phyloP scores from a whole-genome alignment of 352 stramenopile species.

The Blastocystis sp. region DNA sequence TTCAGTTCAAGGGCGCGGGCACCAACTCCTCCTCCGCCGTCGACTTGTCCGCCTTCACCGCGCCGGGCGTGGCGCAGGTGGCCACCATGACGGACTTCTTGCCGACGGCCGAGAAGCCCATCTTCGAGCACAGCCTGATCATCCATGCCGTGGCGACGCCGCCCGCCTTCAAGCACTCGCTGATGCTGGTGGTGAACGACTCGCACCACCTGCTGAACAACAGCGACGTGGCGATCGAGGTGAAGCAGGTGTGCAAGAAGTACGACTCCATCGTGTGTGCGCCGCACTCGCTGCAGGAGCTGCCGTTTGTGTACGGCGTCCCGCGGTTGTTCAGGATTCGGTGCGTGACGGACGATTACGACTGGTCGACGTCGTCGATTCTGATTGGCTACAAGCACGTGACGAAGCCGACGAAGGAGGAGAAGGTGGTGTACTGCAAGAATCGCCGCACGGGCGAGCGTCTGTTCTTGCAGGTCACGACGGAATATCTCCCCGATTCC shows the following conservation, averaged over 20 bases:
- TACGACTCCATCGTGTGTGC: not conserved
- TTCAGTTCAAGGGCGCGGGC: not conserved
- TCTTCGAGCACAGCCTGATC: not conserved
- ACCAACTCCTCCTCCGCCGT: not conserved
- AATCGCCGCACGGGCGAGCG: not conserved
- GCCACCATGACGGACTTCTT: not conserved
- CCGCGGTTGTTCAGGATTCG: not conserved
- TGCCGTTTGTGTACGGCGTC: not conserved
- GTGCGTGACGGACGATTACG: conserved; percentile 2
- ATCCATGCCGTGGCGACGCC: not conserved
- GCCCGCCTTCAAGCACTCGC: not conserved
- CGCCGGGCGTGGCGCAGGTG: not conserved
- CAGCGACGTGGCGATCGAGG: conserved; percentile 5
- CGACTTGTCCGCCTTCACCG: not conserved
- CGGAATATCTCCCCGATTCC: not conserved
- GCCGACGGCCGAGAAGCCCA: not conserved
- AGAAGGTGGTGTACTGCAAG: conserved; percentile 25
- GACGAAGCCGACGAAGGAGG: not conserved
- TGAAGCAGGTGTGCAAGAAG: conserved; percentile 35
- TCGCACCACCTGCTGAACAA: conserved; percentile 10
- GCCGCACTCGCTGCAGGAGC: not conserved
- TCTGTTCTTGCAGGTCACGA: conserved; percentile 25
- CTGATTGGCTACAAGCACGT: not conserved
- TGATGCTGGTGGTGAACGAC: not conserved
- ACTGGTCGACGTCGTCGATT: conserved; percentile 39